Evolutionary conservation across 345 rosid genomes (phyloP).

Genomic region (Eucalyptus decipiens): DNA sequence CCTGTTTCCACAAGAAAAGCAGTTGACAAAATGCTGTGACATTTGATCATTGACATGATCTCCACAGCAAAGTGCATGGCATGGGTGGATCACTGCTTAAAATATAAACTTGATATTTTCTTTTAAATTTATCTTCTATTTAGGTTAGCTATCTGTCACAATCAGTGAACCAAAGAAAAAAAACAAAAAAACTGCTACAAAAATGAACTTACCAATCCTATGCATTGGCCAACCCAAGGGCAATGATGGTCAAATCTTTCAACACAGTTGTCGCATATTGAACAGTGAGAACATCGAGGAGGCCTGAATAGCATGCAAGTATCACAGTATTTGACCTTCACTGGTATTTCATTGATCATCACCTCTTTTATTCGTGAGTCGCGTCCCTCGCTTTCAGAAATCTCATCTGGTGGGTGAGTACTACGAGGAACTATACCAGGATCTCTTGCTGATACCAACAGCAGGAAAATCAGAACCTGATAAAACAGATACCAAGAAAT

Average conservation of each 20-base stretch:
- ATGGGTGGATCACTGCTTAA: neutral
- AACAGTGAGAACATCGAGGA: slow-evolving; percentile 98
- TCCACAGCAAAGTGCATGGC: neutral
- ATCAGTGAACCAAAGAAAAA: neutral
- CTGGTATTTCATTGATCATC: slow-evolving; percentile 52
- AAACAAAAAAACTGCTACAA: neutral
- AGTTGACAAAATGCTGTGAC: neutral
- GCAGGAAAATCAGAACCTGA: slow-evolving; percentile 71
- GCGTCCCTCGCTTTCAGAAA: slow-evolving; percentile 18
- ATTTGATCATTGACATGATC: neutral
- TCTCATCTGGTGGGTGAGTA: slow-evolving; percentile 61
- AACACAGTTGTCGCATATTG: slow-evolving; percentile 95
- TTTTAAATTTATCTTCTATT: neutral
- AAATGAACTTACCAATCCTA: slow-evolving; percentile 66
- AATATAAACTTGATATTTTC: neutral
- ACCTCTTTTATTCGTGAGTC: slow-evolving; percentile 63
- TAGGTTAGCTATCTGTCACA: neutral
- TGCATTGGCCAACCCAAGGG: slow-evolving; percentile 99
- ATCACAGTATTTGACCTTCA: slow-evolving; percentile 85
- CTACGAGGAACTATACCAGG: slow-evolving; percentile 90
- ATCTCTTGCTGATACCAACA: slow-evolving; percentile 85
- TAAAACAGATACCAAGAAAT: neutral
- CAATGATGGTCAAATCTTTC: slow-evolving; percentile 96
- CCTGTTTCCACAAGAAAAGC: neutral
- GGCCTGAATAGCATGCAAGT: slow-evolving; percentile 94